A percentile compares a stretch with the other conserved stretches of the same genome.
phyloP scores from a whole-genome alignment of 305 asterid genomes.

The Fraxinus velutina region DNA sequence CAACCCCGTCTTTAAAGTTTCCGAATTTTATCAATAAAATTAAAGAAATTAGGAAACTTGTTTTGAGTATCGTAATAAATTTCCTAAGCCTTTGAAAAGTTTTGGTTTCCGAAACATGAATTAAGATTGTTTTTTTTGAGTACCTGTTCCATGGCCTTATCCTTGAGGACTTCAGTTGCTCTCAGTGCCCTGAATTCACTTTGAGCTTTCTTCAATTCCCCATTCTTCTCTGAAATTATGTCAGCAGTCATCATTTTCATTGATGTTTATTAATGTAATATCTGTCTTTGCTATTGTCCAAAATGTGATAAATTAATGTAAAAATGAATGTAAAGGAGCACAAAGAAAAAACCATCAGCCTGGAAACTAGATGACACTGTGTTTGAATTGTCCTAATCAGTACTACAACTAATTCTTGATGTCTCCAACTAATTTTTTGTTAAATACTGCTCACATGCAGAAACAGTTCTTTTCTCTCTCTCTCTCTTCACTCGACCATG shows the following conservation, averaged over 20 bases:
- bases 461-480: not conserved
- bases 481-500: not conserved
- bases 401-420: conserved; percentile 18
- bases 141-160: conserved; percentile 86
- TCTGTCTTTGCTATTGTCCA: not conserved
- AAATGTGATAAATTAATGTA: not conserved
- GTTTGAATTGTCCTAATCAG: not conserved
- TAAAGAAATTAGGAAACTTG: not conserved
- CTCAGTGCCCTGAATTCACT: conserved; percentile 64
- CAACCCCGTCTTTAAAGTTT: not conserved
- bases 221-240: conserved; percentile 63
- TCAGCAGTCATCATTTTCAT: not conserved
- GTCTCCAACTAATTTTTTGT: not conserved
- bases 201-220: conserved; percentile 58
- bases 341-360: not conserved
- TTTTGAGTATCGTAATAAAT: not conserved
- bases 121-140: not conserved
- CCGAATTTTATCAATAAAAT: not conserved
- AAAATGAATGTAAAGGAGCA: not conserved
- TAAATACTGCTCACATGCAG: not conserved
- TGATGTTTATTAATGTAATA: not conserved
- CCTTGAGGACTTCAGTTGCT: conserved; percentile 67
- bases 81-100: not conserved
- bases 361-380: not conserved
- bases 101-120: not conserved